Conservation (phyloP, 768 basidiomycete species). For the Trametes cinnabarina region DNA sequence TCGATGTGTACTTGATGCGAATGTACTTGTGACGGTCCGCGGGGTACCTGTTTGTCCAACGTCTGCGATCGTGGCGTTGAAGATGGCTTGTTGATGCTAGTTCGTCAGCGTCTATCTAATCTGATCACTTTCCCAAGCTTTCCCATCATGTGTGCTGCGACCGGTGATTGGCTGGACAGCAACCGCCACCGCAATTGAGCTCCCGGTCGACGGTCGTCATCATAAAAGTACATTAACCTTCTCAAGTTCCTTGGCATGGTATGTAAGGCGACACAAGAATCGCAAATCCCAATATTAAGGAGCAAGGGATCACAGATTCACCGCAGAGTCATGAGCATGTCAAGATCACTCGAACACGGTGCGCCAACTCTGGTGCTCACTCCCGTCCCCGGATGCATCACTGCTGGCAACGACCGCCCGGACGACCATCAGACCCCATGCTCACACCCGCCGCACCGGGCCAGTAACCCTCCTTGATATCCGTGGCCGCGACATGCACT, state of each 20-base stretch:
- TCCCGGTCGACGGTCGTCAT: too few relatives aligned
- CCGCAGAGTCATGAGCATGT: too few relatives aligned
- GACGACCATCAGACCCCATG: conserved; percentile 16
- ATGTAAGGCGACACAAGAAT: too few relatives aligned
- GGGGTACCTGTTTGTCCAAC: too few relatives aligned
- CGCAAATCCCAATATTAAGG: too few relatives aligned
- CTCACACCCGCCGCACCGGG: not conserved
- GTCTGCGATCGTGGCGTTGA: not conserved
- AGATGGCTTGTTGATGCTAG: not conserved
- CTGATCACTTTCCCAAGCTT: not conserved
- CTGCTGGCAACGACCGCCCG: conserved; percentile 11
- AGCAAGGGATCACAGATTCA: too few relatives aligned
- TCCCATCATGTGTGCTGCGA: not conserved
- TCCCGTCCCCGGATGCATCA: conserved; percentile 4
- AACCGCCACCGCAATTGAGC: too few relatives aligned
- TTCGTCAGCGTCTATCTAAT: not conserved
- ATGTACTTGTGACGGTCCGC: too few relatives aligned
- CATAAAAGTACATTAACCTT: too few relatives aligned
- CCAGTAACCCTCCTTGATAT: conserved; percentile 4
- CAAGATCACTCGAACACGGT: not conserved
- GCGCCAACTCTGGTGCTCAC: conserved; percentile 7
- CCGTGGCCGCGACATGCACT: conserved; percentile 5
- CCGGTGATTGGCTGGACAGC: too few relatives aligned
- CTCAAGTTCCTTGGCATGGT: not conserved
- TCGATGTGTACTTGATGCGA: too few relatives aligned